Evolutionary conservation across 2,329 filamentous ascomycete species (phyloP).

Genomic region (Malbranchea zuffiana): DNA sequence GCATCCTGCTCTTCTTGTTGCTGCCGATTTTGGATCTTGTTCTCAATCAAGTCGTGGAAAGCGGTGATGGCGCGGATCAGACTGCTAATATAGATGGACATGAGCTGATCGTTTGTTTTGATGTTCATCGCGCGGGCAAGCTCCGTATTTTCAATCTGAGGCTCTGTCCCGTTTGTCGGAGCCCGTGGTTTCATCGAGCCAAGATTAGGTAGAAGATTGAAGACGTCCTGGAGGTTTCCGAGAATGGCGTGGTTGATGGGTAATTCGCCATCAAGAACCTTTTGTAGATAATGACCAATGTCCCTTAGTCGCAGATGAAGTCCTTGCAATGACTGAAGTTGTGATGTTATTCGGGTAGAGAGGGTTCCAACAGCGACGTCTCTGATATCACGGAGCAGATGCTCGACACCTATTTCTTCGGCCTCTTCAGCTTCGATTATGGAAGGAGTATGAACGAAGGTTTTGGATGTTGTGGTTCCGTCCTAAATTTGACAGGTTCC

Average conservation of each 20-base stretch:
- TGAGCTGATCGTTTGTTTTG: constrained; percentile 98
- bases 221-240: constrained; percentile 96
- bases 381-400: constrained; percentile 91
- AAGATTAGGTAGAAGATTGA: constrained; percentile 94
- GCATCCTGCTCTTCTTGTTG: constrained; percentile 90
- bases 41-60: constrained; percentile 98
- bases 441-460: constrained; percentile 95
- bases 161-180: constrained; percentile 48
- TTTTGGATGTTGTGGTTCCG: constrained; percentile 90
- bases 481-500: constrained; percentile 49
- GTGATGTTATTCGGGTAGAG: constrained; percentile 92
- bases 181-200: constrained; percentile 54
- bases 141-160: constrained; percentile 60
- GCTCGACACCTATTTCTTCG: constrained; percentile 97
- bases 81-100: constrained; percentile 95
- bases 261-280: constrained; percentile 83
- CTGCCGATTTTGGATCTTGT: constrained; percentile 98
- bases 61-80: constrained; percentile 95
- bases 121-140: constrained; percentile 93
- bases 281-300: constrained; percentile 90
- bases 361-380: constrained; percentile 95
- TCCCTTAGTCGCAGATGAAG: constrained; percentile 89
- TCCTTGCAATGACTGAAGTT: constrained; percentile 92
- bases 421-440: constrained; percentile 98
- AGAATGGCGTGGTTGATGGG: constrained; percentile 96